These are phyloP conservation scores for Mucuna pruriens DNA, from an alignment of 306 rosid species.

Conservation along the genomic window DNA sequence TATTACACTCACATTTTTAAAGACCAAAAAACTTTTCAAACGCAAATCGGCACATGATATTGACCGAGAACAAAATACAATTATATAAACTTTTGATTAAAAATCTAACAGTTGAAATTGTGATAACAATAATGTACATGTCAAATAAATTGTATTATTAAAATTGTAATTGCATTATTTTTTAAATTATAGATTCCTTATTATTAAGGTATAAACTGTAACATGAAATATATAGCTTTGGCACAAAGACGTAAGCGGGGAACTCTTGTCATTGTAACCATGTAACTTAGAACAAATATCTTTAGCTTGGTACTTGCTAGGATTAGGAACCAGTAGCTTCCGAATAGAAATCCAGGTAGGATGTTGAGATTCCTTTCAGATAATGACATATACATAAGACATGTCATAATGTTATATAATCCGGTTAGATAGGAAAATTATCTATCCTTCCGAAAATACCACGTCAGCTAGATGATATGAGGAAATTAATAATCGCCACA, in stretches of 20 bases:
- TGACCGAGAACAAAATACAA: background rate
- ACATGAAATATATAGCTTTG: too few relatives aligned
- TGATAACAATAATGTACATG: background rate
- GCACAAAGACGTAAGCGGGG: background rate
- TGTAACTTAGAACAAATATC: background rate
- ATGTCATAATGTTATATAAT: background rate
- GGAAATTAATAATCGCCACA: background rate
- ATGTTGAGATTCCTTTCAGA: background rate
- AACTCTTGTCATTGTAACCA: background rate
- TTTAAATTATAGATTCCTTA: background rate
- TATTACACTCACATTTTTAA: too few relatives aligned
- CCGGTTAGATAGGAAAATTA: background rate
- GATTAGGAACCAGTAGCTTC: background rate
- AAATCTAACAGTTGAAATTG: background rate
- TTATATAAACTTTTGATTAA: background rate
- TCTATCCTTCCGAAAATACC: background rate
- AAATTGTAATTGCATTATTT: background rate
- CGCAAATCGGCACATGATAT: background rate
- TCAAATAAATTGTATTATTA: background rate
- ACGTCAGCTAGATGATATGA: background rate
- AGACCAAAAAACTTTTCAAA: background rate
- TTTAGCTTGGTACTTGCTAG: background rate
- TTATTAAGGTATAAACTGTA: too few relatives aligned
- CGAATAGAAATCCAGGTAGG: background rate
- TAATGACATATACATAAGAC: background rate